A percentile compares a stretch with the other conserved stretches of the same genome.
These are phyloP conservation scores for Lasiosphaeria ovina DNA, from an alignment of 495 filamentous ascomycete species.

Conservation along the genomic window DNA sequence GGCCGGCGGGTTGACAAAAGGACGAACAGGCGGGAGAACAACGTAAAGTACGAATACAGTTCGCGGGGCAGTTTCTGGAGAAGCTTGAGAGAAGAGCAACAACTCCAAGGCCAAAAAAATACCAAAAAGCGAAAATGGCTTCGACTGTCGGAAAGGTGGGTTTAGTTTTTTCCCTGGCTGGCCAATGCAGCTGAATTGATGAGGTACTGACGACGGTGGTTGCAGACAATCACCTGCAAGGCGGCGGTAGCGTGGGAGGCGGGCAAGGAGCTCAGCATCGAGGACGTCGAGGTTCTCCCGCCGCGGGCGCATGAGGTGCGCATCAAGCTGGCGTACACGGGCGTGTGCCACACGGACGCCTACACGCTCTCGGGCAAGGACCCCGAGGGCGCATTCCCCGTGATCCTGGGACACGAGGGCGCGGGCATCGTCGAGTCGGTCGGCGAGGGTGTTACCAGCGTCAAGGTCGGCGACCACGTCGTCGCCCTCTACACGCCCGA, in stretches of 20 bases:
- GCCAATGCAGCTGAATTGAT: background rate
- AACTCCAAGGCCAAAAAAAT: background rate
- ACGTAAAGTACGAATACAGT: background rate
- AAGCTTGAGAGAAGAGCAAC: background rate
- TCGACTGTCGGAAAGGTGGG: slow-evolving; percentile 49
- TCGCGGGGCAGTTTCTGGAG: background rate
- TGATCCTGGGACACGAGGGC: slow-evolving; percentile 94
- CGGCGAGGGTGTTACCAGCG: slow-evolving; percentile 90
- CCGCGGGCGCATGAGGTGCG: slow-evolving; percentile 95
- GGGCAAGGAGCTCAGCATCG: slow-evolving; percentile 80
- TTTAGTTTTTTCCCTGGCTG: background rate
- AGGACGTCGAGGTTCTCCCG: slow-evolving; percentile 88
- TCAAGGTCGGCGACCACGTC: slow-evolving; percentile 90
- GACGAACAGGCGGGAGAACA: background rate
- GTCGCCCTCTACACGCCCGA: slow-evolving; percentile 90
- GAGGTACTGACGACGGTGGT: background rate
- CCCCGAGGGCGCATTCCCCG: slow-evolving; percentile 95
- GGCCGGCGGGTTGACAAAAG: background rate
- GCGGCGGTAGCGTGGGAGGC: slow-evolving; percentile 97
- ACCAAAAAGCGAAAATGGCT: slow-evolving; percentile 37
- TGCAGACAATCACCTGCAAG: slow-evolving; percentile 60
- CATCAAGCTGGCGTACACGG: slow-evolving; percentile 93
- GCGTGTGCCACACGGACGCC: slow-evolving; percentile 99
- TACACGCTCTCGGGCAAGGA: slow-evolving; percentile 98
- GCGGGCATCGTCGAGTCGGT: slow-evolving; percentile 96